Percentiles rank a stretch among this genome's conserved stretches.
phyloP scores from a whole-genome alignment of 192 early-diverging fungal species.

The Gigaspora rosea region DNA sequence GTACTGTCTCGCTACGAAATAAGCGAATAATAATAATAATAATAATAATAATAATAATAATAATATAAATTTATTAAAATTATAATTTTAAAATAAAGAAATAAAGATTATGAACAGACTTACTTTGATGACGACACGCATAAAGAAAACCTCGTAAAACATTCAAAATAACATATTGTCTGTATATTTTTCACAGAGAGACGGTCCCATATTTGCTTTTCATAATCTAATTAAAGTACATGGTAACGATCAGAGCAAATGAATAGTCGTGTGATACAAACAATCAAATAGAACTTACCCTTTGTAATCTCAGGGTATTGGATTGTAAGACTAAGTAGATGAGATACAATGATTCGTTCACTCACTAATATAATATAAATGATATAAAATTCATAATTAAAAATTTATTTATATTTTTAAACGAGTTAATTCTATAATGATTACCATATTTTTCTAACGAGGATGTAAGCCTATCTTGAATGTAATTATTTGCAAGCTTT shows the following conservation, averaged over 20 bases:
- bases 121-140: not conserved
- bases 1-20: not conserved
- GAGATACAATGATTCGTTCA: not conserved
- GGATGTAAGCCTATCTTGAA: not conserved
- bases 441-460: too few species aligned
- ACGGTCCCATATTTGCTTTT: not conserved
- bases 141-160: not conserved
- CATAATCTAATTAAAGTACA: not conserved
- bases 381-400: too few species aligned
- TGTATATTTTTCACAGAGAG: not conserved
- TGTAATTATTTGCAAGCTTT: not conserved
- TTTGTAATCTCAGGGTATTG: not conserved
- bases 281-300: not conserved
- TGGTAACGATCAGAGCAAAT: not conserved
- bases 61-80: not conserved
- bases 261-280: too few species aligned
- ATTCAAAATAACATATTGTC: not conserved
- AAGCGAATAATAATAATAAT: not conserved
- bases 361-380: not conserved
- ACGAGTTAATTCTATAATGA: too few species aligned
- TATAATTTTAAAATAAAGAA: not conserved
- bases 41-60: not conserved
- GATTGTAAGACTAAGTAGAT: not conserved
- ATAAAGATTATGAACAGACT: not conserved
- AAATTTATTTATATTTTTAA: too few species aligned